Base-by-base conservation (phyloP, 768 basidiomycete species). In the Macrolepiota dolichaula region DNA sequence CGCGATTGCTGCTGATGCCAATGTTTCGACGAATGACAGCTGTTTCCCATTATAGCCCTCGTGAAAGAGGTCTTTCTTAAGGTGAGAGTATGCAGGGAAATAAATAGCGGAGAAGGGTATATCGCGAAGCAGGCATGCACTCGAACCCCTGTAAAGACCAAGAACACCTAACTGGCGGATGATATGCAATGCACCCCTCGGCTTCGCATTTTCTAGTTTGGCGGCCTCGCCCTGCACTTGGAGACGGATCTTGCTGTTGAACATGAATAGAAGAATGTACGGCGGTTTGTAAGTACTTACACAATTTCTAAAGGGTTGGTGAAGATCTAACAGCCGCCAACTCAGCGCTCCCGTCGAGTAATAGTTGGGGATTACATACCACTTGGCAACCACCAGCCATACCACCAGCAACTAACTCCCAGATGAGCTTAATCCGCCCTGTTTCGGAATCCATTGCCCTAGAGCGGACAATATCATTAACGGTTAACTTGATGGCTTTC, bases 271-370 rank as follows among this genome's bases (percentile, higher is more conserved):
- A 46, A 22, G 51, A 59, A 47, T 25, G 42, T 61, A 36, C 37
- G 12, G 51, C 57, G 27, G 25, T 37, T 63, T 5, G 12, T 49
- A 37, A 27, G 27, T 13, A 63, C 89, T 63, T 84, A 94, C 92
- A 94, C 92, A 74, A 96, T 96, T 75, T 96, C 94, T 62, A 99
- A 76, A 49, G 97, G 97, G 72, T 98, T 99, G 32, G 97, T 99
- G 71, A 99, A 98, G 57, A 96, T 78, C 95, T 98, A 65, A 44
- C 42, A 36, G 70, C 69, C 59, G 17, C 29, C 17, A 62, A 62
- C 29, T 56, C 62, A 59, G 58, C 47, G 49, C 27, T n/a, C 17
- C 4, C 51, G 37, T 32, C 40, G 35, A 27, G 32, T 22, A 36
- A 29, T 13, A n/a, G n/a, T 29, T 25, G 49, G 55, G 40, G 24